phyloP scores from a whole-genome alignment of 192 early-diverging fungal genomes.

The Podila epigama region DNA sequence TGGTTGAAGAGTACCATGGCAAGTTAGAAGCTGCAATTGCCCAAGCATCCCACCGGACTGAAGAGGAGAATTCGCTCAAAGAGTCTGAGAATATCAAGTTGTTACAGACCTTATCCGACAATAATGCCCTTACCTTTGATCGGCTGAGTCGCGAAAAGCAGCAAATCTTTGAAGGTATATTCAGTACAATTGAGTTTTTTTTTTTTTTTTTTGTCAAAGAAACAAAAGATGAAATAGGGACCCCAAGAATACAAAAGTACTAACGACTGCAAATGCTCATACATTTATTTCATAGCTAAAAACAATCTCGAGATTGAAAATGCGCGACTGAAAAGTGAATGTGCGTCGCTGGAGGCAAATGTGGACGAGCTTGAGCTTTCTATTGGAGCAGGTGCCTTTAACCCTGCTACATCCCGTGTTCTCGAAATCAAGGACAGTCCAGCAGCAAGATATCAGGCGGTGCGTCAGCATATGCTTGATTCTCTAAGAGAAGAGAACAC shows the following conservation, averaged over 20 bases:
- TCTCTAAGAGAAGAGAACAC: constrained; percentile 74
- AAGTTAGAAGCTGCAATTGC: constrained; percentile 27
- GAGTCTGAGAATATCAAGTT: background rate
- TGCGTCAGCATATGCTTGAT: constrained; percentile 74
- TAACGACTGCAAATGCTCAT: too few relatives aligned
- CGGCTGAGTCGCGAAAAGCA: constrained; percentile 20
- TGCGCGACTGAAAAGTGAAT: constrained; percentile 41
- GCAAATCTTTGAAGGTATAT: constrained; percentile 24
- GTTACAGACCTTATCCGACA: constrained; percentile 11
- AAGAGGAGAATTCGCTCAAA: background rate
- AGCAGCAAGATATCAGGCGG: constrained; percentile 66
- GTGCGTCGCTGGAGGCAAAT: constrained; percentile 58
- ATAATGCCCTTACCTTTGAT: background rate
- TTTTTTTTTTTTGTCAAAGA: too few relatives aligned
- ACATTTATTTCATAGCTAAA: constrained; percentile 8
- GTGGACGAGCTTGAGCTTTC: constrained; percentile 65
- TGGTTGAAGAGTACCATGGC: constrained; percentile 65
- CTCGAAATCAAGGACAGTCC: constrained; percentile 83
- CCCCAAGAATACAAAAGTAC: background rate
- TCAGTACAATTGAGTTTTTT: background rate
- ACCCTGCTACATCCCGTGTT: constrained; percentile 66
- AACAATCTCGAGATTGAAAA: constrained; percentile 14
- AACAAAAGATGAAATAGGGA: background rate
- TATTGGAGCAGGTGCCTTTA: constrained; percentile 69
- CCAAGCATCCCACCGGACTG: background rate